These are phyloP conservation scores for Gyrodon lividus DNA, from an alignment of 768 basidiomycete species.

Conservation along the genomic window DNA sequence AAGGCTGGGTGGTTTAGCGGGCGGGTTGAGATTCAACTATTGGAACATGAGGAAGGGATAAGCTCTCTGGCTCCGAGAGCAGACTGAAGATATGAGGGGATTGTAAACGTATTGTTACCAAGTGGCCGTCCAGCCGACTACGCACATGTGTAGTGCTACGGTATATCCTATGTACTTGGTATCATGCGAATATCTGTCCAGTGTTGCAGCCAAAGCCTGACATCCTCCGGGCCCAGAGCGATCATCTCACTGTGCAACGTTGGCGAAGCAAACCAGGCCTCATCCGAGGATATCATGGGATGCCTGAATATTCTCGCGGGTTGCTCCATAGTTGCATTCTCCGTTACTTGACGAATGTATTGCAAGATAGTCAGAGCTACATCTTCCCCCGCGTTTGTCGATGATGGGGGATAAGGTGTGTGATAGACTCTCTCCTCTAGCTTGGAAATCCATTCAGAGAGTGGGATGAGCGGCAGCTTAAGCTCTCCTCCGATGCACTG, in stretches of 20 bases:
- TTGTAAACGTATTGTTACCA: background rate
- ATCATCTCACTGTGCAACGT: conserved; percentile 3
- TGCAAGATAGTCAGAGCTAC: conserved; percentile 4
- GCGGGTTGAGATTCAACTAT: conserved; percentile 35
- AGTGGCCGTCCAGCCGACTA: background rate
- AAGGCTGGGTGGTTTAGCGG: conserved; percentile 40
- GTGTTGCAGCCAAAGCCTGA: conserved; percentile 7
- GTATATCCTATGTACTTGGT: background rate
- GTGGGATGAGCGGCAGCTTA: conserved; percentile 8
- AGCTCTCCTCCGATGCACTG: conserved; percentile 5
- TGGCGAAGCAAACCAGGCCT: conserved; percentile 11
- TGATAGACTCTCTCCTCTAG: conserved; percentile 6
- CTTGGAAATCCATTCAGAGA: conserved; percentile 11
- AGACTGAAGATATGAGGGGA: background rate
- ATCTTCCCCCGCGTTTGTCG: background rate
- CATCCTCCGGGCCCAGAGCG: conserved; percentile 3
- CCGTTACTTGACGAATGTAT: background rate
- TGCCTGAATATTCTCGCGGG: conserved; percentile 2
- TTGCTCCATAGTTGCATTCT: background rate
- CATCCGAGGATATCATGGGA: background rate
- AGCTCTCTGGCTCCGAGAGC: background rate
- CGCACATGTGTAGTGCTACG: background rate
- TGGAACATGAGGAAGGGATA: conserved; percentile 36
- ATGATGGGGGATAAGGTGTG: background rate
- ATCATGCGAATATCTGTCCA: conserved; percentile 11